Conservation (phyloP, 345 rosid genomes). For the Geranium rotundifolium region DNA sequence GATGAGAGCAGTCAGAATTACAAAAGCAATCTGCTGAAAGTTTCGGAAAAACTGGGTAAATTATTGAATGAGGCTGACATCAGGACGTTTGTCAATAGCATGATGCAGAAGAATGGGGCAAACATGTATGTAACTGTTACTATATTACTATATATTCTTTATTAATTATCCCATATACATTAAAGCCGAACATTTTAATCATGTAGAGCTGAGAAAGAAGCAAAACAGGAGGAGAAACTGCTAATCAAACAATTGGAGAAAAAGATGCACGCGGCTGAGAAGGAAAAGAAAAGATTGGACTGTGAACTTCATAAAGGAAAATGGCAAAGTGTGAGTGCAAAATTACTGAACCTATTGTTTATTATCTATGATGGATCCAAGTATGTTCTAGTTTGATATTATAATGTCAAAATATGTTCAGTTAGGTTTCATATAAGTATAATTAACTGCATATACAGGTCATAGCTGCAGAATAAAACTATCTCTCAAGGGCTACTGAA, state of each 20-base stretch:
- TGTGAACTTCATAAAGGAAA: slow-evolving; percentile 54
- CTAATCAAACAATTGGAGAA: slow-evolving; percentile 61
- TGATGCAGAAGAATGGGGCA: slow-evolving; percentile 41
- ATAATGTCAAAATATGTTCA: too few relatives aligned
- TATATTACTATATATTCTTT: slow-evolving; percentile 5
- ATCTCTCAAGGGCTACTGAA: too few relatives aligned
- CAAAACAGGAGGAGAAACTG: slow-evolving; percentile 46
- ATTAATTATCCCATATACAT: neutral
- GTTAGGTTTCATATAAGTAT: too few relatives aligned
- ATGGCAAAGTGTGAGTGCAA: slow-evolving; percentile 37
- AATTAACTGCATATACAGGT: too few relatives aligned
- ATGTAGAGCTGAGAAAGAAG: slow-evolving; percentile 50
- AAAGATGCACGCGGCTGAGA: slow-evolving; percentile 54
- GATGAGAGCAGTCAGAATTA: slow-evolving; percentile 22
- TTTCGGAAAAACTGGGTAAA: slow-evolving; percentile 52
- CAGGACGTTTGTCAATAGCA: slow-evolving; percentile 33
- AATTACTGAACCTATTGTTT: neutral
- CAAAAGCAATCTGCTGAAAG: slow-evolving; percentile 28
- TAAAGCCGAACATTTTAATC: slow-evolving; percentile 1
- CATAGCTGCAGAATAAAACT: too few relatives aligned
- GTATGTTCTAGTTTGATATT: too few relatives aligned
- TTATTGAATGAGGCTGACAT: slow-evolving; percentile 49
- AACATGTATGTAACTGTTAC: slow-evolving; percentile 34
- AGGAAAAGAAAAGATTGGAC: slow-evolving; percentile 65
- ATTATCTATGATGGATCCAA: too few relatives aligned